phyloP scores from a whole-genome alignment of 169 alveolate species.

The Plasmodium cynomolgi region DNA sequence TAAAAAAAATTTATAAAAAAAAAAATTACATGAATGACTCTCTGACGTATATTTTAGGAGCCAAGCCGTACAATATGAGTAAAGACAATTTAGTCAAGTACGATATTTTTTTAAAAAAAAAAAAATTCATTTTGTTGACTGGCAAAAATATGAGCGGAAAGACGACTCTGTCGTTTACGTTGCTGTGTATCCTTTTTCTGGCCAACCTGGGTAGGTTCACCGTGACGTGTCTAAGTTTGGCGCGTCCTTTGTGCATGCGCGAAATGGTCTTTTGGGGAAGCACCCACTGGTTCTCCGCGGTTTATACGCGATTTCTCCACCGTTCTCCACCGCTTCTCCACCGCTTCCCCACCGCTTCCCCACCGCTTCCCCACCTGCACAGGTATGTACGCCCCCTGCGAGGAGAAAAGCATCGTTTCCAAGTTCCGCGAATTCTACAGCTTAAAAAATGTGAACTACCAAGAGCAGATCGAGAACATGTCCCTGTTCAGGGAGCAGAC shows the following conservation, averaged over 20 bases:
- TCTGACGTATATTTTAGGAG: slow-evolving; percentile 53
- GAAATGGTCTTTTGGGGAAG: not conserved
- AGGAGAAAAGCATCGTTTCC: slow-evolving; percentile 37
- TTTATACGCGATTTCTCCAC: too few species aligned
- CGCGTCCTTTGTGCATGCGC: not conserved
- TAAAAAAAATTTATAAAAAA: slow-evolving; percentile 61
- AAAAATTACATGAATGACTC: slow-evolving; percentile 59
- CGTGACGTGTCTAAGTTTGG: not conserved
- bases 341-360: not conserved
- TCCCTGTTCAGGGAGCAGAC: slow-evolving; percentile 75
- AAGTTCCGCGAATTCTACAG: slow-evolving; percentile 75
- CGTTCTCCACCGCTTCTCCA: not conserved
- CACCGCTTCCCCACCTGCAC: not conserved
- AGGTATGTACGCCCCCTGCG: slow-evolving; percentile 76
- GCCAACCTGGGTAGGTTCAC: slow-evolving; percentile 51
- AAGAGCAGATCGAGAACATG: slow-evolving; percentile 75
- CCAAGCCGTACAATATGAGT: slow-evolving; percentile 65
- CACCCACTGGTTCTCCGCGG: too few species aligned
- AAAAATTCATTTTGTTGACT: slow-evolving; percentile 61
- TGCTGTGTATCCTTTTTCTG: slow-evolving; percentile 61
- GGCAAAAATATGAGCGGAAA: slow-evolving; percentile 76
- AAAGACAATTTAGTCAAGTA: slow-evolving; percentile 61
- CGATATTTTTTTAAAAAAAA: slow-evolving; percentile 69
- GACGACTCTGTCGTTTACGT: slow-evolving; percentile 66
- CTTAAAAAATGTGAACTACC: slow-evolving; percentile 67